These are phyloP conservation scores for Paramecium tetraurelia DNA, from an alignment of 73 alveolate species.

Conservation along the genomic window DNA sequence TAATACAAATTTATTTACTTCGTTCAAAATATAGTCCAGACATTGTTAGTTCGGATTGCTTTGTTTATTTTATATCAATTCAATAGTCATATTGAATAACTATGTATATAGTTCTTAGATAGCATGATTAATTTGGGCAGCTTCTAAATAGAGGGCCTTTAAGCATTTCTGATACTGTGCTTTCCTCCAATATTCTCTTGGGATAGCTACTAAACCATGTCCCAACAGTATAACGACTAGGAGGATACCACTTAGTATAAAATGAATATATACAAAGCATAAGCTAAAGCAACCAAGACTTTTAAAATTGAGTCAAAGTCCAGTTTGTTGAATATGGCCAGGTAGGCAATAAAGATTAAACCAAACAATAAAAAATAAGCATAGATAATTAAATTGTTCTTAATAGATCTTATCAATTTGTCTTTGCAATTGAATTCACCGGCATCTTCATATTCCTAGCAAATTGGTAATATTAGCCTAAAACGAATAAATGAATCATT, in stretches of 20 bases:
- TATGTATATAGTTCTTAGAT: background rate
- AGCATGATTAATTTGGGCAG: background rate
- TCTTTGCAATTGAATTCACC: conserved; percentile 53
- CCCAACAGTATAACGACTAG: conserved; percentile 56
- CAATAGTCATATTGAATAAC: background rate
- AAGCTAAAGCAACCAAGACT: conserved; percentile 41
- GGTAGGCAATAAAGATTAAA: conserved; percentile 1
- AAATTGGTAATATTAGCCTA: conserved; percentile 50
- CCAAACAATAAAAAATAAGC: conserved; percentile 7
- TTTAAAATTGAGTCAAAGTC: conserved; percentile 28
- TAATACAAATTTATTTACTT: background rate
- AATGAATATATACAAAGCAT: conserved; percentile 39
- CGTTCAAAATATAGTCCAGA: background rate
- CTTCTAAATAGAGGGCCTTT: background rate
- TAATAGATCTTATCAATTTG: conserved; percentile 25
- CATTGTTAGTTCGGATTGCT: background rate
- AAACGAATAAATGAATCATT: background rate
- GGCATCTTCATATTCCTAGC: conserved; percentile 58
- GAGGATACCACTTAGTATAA: conserved; percentile 30
- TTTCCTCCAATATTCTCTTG: conserved; percentile 50
- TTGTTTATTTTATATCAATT: background rate
- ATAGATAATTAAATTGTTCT: conserved; percentile 31
- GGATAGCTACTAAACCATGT: conserved; percentile 62
- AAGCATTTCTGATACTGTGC: background rate
- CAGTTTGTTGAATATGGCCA: conserved; percentile 35